Percentiles rank a stretch among this genome's conserved stretches.
Conservation (phyloP, 768 basidiomycete genomes). For the Galerina sulciceps region DNA sequence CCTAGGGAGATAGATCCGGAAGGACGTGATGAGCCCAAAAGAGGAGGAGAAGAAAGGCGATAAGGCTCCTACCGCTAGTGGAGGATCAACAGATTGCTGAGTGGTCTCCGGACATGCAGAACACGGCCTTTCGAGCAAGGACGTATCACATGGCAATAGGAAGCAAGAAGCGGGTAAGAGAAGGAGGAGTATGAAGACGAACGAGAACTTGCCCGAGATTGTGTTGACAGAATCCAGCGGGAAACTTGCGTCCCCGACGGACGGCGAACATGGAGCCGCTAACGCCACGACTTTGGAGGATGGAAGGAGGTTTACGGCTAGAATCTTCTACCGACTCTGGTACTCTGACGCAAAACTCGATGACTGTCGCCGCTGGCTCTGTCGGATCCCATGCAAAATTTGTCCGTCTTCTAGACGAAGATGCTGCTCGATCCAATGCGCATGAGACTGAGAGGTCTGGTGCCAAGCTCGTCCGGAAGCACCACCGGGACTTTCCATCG, state of each 20-base stretch:
- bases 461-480: slow-evolving; percentile 40
- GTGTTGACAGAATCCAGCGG: slow-evolving; percentile 45
- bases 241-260: slow-evolving; percentile 22
- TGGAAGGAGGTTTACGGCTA: slow-evolving; percentile 71
- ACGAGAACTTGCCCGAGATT: slow-evolving; percentile 35
- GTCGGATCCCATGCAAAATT: slow-evolving; percentile 95
- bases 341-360: slow-evolving; percentile 92
- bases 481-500: slow-evolving; percentile 84
- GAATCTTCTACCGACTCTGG: slow-evolving; percentile 83
- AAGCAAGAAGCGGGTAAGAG: slow-evolving; percentile 22
- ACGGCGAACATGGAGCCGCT: slow-evolving; percentile 23
- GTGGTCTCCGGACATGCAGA: slow-evolving; percentile 74
- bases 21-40: slow-evolving; percentile 19
- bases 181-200: neutral
- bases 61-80: slow-evolving; percentile 59
- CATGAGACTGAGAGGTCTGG: slow-evolving; percentile 45
- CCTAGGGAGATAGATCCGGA: slow-evolving; percentile 16
- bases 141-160: slow-evolving; percentile 11
- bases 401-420: slow-evolving; percentile 75
- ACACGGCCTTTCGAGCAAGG: slow-evolving; percentile 44
- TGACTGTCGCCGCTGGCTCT: slow-evolving; percentile 96
- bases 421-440: slow-evolving; percentile 73
- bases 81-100: slow-evolving; percentile 72
- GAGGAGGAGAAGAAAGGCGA: slow-evolving; percentile 28
- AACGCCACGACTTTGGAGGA: slow-evolving; percentile 56